Evolutionary conservation across 169 alveolate genomes (phyloP).

Genomic region (Babesia sp.): DNA sequence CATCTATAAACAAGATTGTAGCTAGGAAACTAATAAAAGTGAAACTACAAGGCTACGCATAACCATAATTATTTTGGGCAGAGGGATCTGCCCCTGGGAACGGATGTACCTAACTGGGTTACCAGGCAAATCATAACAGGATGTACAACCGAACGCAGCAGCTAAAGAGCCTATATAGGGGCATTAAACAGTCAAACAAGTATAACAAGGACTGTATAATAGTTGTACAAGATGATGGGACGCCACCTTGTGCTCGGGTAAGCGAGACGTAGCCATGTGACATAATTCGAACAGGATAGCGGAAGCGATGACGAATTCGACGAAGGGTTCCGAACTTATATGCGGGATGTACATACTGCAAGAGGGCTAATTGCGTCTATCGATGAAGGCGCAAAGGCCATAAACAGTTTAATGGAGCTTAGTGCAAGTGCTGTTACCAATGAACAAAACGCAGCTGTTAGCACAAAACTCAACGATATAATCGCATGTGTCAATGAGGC

Average conservation of each 20-base stretch:
- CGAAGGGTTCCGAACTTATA: slow-evolving; percentile 21
- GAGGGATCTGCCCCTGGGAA: not conserved
- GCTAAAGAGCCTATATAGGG: slow-evolving; percentile 35
- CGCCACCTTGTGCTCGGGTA: not conserved
- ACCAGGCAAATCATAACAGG: not conserved
- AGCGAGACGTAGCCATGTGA: not conserved
- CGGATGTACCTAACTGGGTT: not conserved
- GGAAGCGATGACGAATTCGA: slow-evolving; percentile 23
- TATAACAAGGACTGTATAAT: slow-evolving; percentile 48
- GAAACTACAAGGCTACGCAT: not conserved
- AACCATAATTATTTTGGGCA: not conserved
- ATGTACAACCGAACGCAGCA: slow-evolving; percentile 67
- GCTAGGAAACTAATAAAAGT: not conserved
- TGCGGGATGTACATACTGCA: slow-evolving; percentile 33
- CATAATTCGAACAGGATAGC: slow-evolving; percentile 10
- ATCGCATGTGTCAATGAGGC: slow-evolving; percentile 46
- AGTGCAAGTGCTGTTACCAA: slow-evolving; percentile 53
- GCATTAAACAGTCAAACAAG: slow-evolving; percentile 2
- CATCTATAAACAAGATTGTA: not conserved
- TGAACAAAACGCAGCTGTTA: slow-evolving; percentile 42
- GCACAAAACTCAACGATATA: slow-evolving; percentile 51
- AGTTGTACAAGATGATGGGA: not conserved
- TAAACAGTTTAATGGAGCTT: slow-evolving; percentile 27
- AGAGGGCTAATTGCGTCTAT: slow-evolving; percentile 31
- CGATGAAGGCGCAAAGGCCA: slow-evolving; percentile 53